These are phyloP conservation scores for Bocquillonia castaneifolia DNA, from an alignment of 441 rosid genomes.

Conservation along the genomic window DNA sequence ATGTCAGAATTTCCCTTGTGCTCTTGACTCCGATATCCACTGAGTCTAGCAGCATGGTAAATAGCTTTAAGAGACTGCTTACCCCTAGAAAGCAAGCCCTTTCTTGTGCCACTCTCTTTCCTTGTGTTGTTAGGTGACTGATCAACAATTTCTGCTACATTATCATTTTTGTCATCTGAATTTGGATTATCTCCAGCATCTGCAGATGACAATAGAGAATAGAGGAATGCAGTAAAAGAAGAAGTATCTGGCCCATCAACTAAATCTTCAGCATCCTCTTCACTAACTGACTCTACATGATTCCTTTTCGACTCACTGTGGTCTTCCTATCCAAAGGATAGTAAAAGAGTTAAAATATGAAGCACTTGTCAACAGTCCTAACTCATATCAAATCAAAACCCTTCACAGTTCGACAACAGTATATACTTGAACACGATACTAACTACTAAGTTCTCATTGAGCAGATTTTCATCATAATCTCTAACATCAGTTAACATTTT, in stretches of 20 bases:
- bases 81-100: constrained; percentile 62
- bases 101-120: constrained; percentile 55
- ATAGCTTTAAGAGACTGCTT: constrained; percentile 64
- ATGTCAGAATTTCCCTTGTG: constrained; percentile 37
- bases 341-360: not conserved
- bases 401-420: not conserved
- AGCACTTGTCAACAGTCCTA: not conserved
- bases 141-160: constrained; percentile 38
- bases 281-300: constrained; percentile 42
- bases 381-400: not conserved
- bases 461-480: not conserved
- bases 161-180: constrained; percentile 39
- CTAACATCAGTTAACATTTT: not conserved
- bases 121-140: constrained; percentile 31
- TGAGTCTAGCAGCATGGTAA: constrained; percentile 48
- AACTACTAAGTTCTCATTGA: not conserved
- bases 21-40: constrained; percentile 48
- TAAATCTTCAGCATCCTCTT: constrained; percentile 38
- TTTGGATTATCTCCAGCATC: constrained; percentile 43
- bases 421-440: not conserved
- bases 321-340: constrained; percentile 42
- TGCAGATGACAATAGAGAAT: constrained; percentile 65
- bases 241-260: constrained; percentile 87
- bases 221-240: constrained; percentile 85
- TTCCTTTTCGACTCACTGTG: constrained; percentile 39